Base-by-base conservation (phyloP, 2,329 filamentous ascomycete species). In the Fusarium sp. region DNA sequence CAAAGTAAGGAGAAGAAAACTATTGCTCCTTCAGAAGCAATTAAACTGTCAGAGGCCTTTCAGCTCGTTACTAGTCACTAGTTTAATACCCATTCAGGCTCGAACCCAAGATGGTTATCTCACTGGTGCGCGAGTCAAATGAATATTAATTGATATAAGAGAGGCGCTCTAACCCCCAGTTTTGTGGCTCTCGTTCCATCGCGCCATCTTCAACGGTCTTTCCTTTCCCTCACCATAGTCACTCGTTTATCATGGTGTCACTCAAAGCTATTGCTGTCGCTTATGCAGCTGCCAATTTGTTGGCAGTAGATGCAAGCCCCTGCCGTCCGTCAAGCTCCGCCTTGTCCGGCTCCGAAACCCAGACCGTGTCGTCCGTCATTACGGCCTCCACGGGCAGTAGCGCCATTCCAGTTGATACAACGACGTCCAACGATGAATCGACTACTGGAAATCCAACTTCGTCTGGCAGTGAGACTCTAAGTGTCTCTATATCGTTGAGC, bases 231-330 rank as follows among this genome's bases (percentile, higher is more conserved):
- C 41, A 56, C 49, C 1, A 18, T 23, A 54, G 57, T 28, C 57
- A 23, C n/a, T 63, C 59, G 8, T 61, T 42, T 11, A 34, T 54
- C 34, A 63, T 63, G 59, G 59, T 63, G n/a, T 63, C 46, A 10
- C 3, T 63, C 4, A 63, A 55, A n/a, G 4, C 25, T 20, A 13
- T 63, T 25, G 56, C n/a, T 2, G 46, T 47, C n/a, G 56, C 21
- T 20, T 61, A 61, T 63, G 59, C 25, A 4, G 41, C 46, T 1
- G 25, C 2, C 2, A 63, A 47, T n/a, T 2, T 63, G 2, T 3
- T 61, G 27, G 56, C 56, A 4, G 59, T 61, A 2, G 23, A 63
- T 1, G 59, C 59, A 10, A 40, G 59, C 14, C 41, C 45, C 1
- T 63, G 59, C 10, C 59, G 59, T 12, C 59, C 59, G 4, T 41